Percentiles rank a stretch among this genome's conserved stretches.
Evolutionary conservation across 441 rosid genomes (phyloP).

Genomic region (Populus hybrid): DNA sequence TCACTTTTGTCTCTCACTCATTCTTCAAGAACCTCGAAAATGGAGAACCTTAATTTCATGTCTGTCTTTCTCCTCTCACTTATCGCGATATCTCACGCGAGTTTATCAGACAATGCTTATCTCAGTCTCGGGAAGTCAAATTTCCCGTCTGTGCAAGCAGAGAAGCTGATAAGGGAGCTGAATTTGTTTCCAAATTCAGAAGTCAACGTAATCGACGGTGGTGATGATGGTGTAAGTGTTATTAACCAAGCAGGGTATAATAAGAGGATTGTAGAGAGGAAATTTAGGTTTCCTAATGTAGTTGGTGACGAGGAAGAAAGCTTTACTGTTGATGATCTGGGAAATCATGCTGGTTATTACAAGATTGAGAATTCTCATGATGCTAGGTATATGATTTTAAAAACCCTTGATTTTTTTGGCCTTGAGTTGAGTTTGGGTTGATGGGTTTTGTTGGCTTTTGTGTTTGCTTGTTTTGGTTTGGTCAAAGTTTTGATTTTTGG

Average conservation of each 20-base stretch:
- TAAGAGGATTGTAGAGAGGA: slow-evolving; percentile 63
- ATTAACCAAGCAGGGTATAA: background rate
- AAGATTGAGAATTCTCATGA: slow-evolving; percentile 70
- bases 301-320: slow-evolving; percentile 21
- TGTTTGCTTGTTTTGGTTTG: background rate
- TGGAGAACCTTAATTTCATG: slow-evolving; percentile 33
- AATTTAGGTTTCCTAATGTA: slow-evolving; percentile 61
- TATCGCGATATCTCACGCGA: background rate
- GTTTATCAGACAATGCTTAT: background rate
- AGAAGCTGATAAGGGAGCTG: slow-evolving; percentile 70
- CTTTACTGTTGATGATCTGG: slow-evolving; percentile 56
- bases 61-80: slow-evolving; percentile 27
- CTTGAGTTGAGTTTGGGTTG: background rate
- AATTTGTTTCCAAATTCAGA: slow-evolving; percentile 78
- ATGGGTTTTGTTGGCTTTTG: background rate
- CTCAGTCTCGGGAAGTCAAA: slow-evolving; percentile 24
- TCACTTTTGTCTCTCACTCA: background rate
- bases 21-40: slow-evolving; percentile 6
- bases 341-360: slow-evolving; percentile 94
- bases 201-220: slow-evolving; percentile 47
- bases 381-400: slow-evolving; percentile 50
- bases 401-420: background rate
- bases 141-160: slow-evolving; percentile 64
- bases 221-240: slow-evolving; percentile 12
- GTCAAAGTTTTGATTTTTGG: background rate